Base-by-base conservation (phyloP, 2,329 filamentous ascomycete genomes). In the Metarhizium guizhouense region DNA sequence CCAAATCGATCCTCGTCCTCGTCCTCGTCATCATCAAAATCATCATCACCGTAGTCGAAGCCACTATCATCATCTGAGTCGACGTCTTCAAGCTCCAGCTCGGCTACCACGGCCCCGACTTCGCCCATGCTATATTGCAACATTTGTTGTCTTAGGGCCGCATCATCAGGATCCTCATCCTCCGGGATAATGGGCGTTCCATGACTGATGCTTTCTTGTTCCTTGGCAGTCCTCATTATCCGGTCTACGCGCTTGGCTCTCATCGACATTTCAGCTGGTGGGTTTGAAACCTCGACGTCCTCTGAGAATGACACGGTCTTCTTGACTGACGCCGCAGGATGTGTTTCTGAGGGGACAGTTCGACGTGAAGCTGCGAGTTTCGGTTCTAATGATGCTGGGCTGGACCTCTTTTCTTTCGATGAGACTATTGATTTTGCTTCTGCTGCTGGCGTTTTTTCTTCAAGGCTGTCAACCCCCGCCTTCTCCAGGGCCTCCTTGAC, bases 91-190 rank as follows among this genome's bases (percentile, higher is more conserved):
- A 97, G 71, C 56, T 95, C 83, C 49, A 99, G 80, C 71, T 97
- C 91, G 16, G 94, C 94, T 16, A 99, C 94, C 3, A 99, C 88
- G 42, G 90, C 84, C 4, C 91, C 90, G 56, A 99, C 86, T 69
- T 97, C 93, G 48, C 87, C 86, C 70, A 96, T 79, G 58, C 89
- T 86, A 67, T 97, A 99, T 59, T 88, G 81, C 7, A 97, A 78
- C 92, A 99, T 97, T 65, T 96, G 86, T 56, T 86, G 83, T 6
- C 94, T 85, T 29, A 96, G 71, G 36, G 80, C 80, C 4, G 90
- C 88, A 59, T 96, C 93, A 61, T 95, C 91, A 13, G 81, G 76
- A 0, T 86, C 83, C 63, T 99, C 94, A 53, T 88, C 80, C 1
- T 85, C 79, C 2, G 90, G 87, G 14, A 88, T 79, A 13, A 90